phyloP scores from a whole-genome alignment of 352 stramenopile species.

The Globisporangium abappressorium region DNA sequence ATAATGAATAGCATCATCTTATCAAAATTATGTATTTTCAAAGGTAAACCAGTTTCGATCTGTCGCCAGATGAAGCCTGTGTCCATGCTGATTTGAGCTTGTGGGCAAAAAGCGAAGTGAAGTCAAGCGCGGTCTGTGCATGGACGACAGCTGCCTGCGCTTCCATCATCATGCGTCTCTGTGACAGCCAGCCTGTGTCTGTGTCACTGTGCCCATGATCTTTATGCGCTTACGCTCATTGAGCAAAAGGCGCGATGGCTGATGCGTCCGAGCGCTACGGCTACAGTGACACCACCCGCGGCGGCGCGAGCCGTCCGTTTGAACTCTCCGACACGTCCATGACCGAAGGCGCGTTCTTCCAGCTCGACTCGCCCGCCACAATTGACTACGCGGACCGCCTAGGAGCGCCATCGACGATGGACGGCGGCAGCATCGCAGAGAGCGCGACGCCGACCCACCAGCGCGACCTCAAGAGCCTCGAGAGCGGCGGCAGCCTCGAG shows the following conservation, averaged over 20 bases:
- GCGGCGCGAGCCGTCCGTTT: not conserved
- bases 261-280: conserved; percentile 17
- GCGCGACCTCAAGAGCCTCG: not conserved
- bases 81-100: conserved; percentile 4
- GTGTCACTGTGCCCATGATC: not conserved
- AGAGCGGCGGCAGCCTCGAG: not conserved
- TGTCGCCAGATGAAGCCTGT: not conserved
- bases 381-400: not conserved
- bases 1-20: not conserved
- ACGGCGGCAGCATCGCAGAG: conserved; percentile 3
- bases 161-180: not conserved
- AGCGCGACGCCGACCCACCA: not conserved
- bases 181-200: not conserved
- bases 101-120: not conserved
- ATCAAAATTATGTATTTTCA: not conserved
- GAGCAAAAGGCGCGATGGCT: conserved; percentile 5
- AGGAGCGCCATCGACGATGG: conserved; percentile 10
- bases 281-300: not conserved
- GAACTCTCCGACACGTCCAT: conserved; percentile 20
- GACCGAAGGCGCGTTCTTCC: conserved; percentile 19
- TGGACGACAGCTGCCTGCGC: not conserved
- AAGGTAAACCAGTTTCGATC: not conserved
- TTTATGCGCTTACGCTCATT: not conserved
- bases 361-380: conserved; percentile 13
- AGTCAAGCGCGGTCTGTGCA: not conserved